These are phyloP conservation scores for Boletales sp. DNA, from an alignment of 768 basidiomycete genomes.

Conservation along the genomic window DNA sequence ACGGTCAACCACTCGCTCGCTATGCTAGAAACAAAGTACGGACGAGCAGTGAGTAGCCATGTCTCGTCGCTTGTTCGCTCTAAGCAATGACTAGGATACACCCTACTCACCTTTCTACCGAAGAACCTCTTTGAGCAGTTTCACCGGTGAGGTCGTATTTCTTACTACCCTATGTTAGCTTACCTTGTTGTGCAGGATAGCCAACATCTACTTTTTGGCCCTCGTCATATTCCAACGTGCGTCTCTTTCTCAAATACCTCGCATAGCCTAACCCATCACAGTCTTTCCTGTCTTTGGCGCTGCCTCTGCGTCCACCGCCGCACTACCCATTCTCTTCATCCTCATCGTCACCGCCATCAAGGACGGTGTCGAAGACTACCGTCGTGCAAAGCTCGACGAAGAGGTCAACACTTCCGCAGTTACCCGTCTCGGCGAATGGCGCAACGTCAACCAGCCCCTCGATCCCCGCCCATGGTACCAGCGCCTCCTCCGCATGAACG, in stretches of 20 bases:
- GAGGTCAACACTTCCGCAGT: conserved; percentile 94
- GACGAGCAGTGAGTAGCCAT: conserved; percentile 72
- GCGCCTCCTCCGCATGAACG: conserved; percentile 63
- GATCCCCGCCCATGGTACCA: conserved; percentile 78
- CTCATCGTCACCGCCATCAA: conserved; percentile 88
- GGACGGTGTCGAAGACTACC: conserved; percentile 94
- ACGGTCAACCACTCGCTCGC: conserved; percentile 75
- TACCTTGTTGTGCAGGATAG: conserved; percentile 48
- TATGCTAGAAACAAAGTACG: conserved; percentile 92
- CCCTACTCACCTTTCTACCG: conserved; percentile 83
- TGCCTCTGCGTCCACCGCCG: conserved; percentile 73
- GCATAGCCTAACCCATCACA: conserved; percentile 27
- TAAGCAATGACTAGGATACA: conserved; percentile 63
- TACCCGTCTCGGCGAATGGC: conserved; percentile 86
- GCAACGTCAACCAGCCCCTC: conserved; percentile 81
- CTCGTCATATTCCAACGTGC: conserved; percentile 78
- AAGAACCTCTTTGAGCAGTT: conserved; percentile 97
- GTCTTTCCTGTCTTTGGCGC: conserved; percentile 93
- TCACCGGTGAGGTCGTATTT: conserved; percentile 53
- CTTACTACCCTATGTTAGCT: neutral
- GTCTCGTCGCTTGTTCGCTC: neutral
- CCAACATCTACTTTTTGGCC: conserved; percentile 88
- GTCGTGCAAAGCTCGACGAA: conserved; percentile 83
- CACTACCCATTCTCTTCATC: conserved; percentile 85
- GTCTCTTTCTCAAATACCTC: conserved; percentile 14